phyloP scores from a whole-genome alignment of 495 filamentous ascomycete genomes.

The Penicillium daleae region DNA sequence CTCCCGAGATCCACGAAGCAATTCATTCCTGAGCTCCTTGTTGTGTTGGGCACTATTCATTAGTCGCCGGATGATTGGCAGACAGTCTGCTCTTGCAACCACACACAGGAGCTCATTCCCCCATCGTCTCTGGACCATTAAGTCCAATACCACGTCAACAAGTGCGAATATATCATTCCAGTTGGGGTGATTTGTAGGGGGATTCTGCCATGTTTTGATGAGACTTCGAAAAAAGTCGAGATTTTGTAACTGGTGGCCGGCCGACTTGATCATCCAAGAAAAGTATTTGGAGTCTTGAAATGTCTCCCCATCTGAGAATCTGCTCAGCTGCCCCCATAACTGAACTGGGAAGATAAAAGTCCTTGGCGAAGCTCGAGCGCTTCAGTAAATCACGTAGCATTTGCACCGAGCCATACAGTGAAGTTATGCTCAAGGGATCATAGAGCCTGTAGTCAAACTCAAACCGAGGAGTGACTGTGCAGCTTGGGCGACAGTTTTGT shows the following conservation, averaged over 20 bases:
- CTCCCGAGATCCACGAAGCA: not conserved
- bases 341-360: conserved; percentile 16
- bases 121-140: not conserved
- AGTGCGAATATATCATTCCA: conserved; percentile 6
- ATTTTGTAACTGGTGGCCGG: conserved; percentile 12
- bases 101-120: conserved; percentile 5
- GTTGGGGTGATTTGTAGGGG: not conserved
- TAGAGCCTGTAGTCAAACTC: conserved; percentile 28
- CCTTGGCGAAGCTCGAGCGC: conserved; percentile 23
- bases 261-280: conserved; percentile 21
- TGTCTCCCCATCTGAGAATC: conserved; percentile 27
- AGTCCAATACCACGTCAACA: not conserved
- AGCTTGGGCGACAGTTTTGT: conserved; percentile 31
- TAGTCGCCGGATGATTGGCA: not conserved
- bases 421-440: conserved; percentile 35
- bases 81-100: not conserved
- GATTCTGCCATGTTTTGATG: conserved; percentile 1
- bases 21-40: not conserved
- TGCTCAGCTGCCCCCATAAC: conserved; percentile 26
- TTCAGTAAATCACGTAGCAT: conserved; percentile 25
- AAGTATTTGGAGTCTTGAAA: conserved; percentile 28
- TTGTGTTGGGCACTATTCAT: not conserved
- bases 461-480: conserved; percentile 27
- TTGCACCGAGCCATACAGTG: conserved; percentile 27
- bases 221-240: conserved; percentile 5